Conservation (phyloP, 2,329 filamentous ascomycete genomes). For the Coleophoma eucalyptorum region DNA sequence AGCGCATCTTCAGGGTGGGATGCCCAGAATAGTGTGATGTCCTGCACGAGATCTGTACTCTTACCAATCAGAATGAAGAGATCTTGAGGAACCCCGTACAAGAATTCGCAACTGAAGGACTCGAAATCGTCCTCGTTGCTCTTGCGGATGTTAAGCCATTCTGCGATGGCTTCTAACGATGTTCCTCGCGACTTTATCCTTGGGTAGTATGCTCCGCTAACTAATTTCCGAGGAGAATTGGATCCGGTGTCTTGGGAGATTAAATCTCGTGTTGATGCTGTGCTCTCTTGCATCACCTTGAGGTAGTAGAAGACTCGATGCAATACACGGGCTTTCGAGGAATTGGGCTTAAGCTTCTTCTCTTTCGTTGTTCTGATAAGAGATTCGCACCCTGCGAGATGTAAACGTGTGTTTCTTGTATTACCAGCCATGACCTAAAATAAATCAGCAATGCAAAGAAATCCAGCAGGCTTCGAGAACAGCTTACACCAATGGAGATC, state of each 20-base stretch:
- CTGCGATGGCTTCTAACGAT: neutral
- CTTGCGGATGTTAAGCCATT: neutral
- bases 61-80: neutral
- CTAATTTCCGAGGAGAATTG: neutral
- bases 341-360: neutral
- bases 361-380: neutral
- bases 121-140: neutral
- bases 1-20: neutral
- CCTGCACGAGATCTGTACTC: neutral
- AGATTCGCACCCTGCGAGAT: neutral
- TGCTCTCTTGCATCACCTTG: neutral
- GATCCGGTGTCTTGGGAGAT: neutral
- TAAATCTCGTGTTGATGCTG: neutral
- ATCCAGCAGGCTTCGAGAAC: neutral
- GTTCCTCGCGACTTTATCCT: neutral
- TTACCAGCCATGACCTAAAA: neutral
- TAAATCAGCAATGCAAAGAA: neutral
- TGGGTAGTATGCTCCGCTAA: neutral
- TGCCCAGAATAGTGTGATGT: neutral
- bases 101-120: neutral
- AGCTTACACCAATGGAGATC: constrained; percentile 1
- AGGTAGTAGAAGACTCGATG: neutral
- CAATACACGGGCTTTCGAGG: neutral
- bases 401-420: neutral
- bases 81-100: constrained; percentile 1